Conservation (phyloP, 2,329 filamentous ascomycete genomes). For the Fulvia fulva region DNA sequence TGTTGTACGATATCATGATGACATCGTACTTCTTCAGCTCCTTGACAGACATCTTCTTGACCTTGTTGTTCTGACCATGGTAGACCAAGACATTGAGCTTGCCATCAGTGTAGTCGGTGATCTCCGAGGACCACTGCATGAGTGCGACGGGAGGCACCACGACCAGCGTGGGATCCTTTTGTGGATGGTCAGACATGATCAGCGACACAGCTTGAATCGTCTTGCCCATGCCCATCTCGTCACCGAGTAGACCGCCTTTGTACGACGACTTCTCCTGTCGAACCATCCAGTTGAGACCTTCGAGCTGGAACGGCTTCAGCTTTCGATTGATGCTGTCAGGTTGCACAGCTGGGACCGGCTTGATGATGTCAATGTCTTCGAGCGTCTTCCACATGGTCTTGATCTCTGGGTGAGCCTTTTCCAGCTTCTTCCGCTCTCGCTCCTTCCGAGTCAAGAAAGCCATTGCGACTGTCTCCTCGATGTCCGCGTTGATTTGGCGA, state of each 20-base stretch:
- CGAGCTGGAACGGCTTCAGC: slow-evolving; percentile 88
- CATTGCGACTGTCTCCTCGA: slow-evolving; percentile 19
- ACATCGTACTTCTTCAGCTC: slow-evolving; percentile 78
- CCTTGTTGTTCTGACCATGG: slow-evolving; percentile 79
- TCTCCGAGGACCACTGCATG: slow-evolving; percentile 45
- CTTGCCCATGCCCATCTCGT: slow-evolving; percentile 99
- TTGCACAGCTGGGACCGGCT: slow-evolving; percentile 62
- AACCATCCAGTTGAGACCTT: slow-evolving; percentile 92
- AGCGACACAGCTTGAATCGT: slow-evolving; percentile 97
- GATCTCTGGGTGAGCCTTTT: slow-evolving; percentile 72
- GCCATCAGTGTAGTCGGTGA: slow-evolving; percentile 70
- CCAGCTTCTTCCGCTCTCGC: slow-evolving; percentile 63
- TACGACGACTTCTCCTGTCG: slow-evolving; percentile 81
- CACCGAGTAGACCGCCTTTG: slow-evolving; percentile 85
- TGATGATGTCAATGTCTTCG: slow-evolving; percentile 63
- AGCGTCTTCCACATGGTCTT: slow-evolving; percentile 81
- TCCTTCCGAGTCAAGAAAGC: slow-evolving; percentile 27
- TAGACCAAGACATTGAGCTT: slow-evolving; percentile 87
- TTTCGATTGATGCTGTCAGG: slow-evolving; percentile 74
- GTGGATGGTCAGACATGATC: slow-evolving; percentile 95
- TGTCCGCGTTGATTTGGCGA: slow-evolving; percentile 13
- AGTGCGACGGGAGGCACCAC: slow-evolving; percentile 18
- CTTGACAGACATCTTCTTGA: slow-evolving; percentile 69
- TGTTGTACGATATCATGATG: slow-evolving; percentile 94
- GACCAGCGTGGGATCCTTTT: slow-evolving; percentile 62